A percentile compares a stretch with the other conserved stretches of the same genome.
These are phyloP conservation scores for Fonsecaea erecta DNA, from an alignment of 2,329 filamentous ascomycete species.

Conservation along the genomic window DNA sequence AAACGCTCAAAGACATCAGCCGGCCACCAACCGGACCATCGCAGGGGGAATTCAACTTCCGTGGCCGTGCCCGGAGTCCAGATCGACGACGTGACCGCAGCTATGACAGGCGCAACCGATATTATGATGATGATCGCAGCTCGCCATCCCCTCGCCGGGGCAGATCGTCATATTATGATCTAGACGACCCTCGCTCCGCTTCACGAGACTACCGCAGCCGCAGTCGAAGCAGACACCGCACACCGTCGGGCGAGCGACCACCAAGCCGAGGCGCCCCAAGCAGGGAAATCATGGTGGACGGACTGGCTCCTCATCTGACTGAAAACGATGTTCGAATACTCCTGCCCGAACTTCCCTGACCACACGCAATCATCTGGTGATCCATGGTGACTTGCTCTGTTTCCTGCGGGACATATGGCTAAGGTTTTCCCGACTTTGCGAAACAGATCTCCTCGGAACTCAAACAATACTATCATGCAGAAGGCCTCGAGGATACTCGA, in stretches of 20 bases:
- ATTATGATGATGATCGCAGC: conserved; percentile 35
- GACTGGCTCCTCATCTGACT: conserved; percentile 54
- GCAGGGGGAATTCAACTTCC: conserved; percentile 43
- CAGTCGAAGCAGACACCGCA: conserved; percentile 40
- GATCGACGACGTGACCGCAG: conserved; percentile 41
- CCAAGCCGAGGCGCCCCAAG: conserved; percentile 51
- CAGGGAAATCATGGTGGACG: conserved; percentile 57
- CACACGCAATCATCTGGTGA: conserved; percentile 24
- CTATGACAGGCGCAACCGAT: conserved; percentile 38
- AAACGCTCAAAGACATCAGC: conserved; percentile 45
- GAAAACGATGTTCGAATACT: conserved; percentile 57
- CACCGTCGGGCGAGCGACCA: conserved; percentile 45
- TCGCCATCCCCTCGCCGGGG: conserved; percentile 46
- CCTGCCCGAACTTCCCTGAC: conserved; percentile 38
- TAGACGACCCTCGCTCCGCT: conserved; percentile 53
- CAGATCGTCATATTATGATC: conserved; percentile 51
- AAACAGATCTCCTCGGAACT: conserved; percentile 63
- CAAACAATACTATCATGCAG: conserved; percentile 55
- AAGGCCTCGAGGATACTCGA: conserved; percentile 61
- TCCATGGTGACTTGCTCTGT: conserved; percentile 24
- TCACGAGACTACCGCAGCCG: conserved; percentile 41
- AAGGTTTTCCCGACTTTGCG: conserved; percentile 37
- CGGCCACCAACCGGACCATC: conserved; percentile 45
- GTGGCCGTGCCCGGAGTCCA: conserved; percentile 42
- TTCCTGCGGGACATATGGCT: conserved; percentile 30